Conservation (phyloP, 306 rosid genomes). For the Lablab purpureus region DNA sequence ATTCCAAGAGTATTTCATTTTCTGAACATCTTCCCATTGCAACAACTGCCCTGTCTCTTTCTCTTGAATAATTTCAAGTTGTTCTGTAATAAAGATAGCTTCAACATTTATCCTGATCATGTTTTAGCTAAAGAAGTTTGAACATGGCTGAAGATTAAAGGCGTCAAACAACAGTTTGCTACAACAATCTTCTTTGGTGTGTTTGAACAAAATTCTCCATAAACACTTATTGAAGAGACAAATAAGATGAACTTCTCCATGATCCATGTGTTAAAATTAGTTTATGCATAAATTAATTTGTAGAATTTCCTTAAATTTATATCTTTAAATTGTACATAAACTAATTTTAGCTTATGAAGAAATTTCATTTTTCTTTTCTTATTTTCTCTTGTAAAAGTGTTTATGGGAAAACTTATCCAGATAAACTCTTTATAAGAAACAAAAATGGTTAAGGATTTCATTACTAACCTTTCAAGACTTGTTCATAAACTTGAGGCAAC, state of each 20-base stretch:
- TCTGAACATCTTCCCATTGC: constrained; percentile 64
- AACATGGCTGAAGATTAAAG: background rate
- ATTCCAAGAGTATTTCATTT: constrained; percentile 71
- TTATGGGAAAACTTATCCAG: no score
- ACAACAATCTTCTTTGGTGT: background rate
- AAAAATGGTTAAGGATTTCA: background rate
- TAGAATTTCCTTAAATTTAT: no score
- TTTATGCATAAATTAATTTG: no score
- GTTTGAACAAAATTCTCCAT: no score
- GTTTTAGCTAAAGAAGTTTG: constrained; percentile 7
- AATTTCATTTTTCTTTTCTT: no score
- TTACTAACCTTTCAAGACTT: constrained; percentile 52
- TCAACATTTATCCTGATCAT: constrained; percentile 11
- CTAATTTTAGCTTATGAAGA: no score
- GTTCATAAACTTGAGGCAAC: constrained; percentile 56
- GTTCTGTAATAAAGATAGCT: constrained; percentile 51
- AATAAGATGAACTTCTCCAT: no score
- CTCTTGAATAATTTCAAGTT: constrained; percentile 50
- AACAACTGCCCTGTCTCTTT: constrained; percentile 54
- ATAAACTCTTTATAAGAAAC: background rate
- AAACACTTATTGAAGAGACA: no score
- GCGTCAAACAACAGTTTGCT: background rate
- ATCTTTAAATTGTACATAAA: no score
- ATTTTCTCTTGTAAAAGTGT: no score
- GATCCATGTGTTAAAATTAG: no score